Base-by-base conservation (phyloP, 2,329 filamentous ascomycete species). In the Beauveria bassiana region DNA sequence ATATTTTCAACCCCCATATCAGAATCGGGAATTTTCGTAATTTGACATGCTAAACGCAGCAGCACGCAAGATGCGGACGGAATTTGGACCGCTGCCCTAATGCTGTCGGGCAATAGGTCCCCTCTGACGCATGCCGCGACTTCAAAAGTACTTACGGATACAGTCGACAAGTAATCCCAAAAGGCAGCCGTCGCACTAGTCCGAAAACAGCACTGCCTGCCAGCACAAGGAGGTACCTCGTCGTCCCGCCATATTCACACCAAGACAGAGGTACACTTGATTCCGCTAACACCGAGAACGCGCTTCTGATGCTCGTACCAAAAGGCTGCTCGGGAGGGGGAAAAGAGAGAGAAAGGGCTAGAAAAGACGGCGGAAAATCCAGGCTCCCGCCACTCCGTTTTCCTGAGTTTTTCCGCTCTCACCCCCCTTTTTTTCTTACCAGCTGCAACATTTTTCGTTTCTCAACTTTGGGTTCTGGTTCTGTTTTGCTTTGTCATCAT, bases 401-500 rank as follows among this genome's bases (percentile, higher is more conserved):
- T 24, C 28, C 20, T 40, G 49, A 6, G 12, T 28, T 55, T 55
- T 38, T 5, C 46, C 22, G 46, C 14, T 40, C 26, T 20, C 28
- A 7, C 26, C 40, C 16, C 38, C 14, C 50, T 49, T 61, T 54
- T 46, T 43, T 52, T 45, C 18, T 12, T 22, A 10, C 50, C 31
- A n/a, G 5, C 31, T 22, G 31, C 50, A 46, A n/a, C 28, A n/a
- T 20, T 52, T 20, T 52, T 38, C 34, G 34, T 12, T 22, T 38
- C 14, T 52, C 7, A 26, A 16, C 45, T 47, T 47, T 26, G 22
- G 14, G 24, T 51, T 51, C 28, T 53, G 20, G 10, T 24, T 26
- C 20, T 16, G 24, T 4, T 52, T 14, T 61, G 59, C 59, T 61
- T 61, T 61, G 59, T 61, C 59, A 61, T 57, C 59, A 45, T 55